A percentile compares a stretch with the other conserved stretches of the same genome.
phyloP scores from a whole-genome alignment of 495 filamentous ascomycete genomes.

The Penicillium salamii region DNA sequence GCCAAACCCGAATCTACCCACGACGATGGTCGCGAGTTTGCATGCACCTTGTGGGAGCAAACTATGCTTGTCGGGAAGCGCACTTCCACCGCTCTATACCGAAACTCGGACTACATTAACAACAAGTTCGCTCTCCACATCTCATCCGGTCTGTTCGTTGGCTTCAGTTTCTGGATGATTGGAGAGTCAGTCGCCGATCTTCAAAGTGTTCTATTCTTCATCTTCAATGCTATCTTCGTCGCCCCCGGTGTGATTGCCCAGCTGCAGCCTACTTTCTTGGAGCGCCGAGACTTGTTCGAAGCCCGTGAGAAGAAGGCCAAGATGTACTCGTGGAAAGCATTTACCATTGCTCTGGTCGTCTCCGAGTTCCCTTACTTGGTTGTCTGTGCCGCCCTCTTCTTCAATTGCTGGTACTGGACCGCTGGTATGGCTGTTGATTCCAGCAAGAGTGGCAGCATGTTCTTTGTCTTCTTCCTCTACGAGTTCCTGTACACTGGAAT shows the following conservation, averaged over 20 bases:
- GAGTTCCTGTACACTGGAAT: constrained; percentile 56
- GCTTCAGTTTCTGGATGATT: constrained; percentile 40
- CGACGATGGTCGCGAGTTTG: constrained; percentile 50
- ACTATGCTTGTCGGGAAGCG: constrained; percentile 53
- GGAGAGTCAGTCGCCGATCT: constrained; percentile 24
- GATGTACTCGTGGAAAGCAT: constrained; percentile 54
- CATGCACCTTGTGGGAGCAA: constrained; percentile 55
- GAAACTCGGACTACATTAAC: constrained; percentile 61
- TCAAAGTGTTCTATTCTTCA: constrained; percentile 34
- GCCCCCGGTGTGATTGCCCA: constrained; percentile 49
- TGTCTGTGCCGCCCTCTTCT: constrained; percentile 47
- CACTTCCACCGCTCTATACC: constrained; percentile 57
- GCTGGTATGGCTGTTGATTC: constrained; percentile 30
- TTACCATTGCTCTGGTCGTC: constrained; percentile 45
- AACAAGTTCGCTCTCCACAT: constrained; percentile 52
- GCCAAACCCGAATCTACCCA: constrained; percentile 26
- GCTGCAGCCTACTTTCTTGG: constrained; percentile 51
- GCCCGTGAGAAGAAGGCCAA: constrained; percentile 50
- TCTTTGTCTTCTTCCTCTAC: constrained; percentile 53
- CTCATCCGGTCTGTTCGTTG: constrained; percentile 32
- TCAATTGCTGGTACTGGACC: constrained; percentile 53
- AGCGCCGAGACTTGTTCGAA: constrained; percentile 51
- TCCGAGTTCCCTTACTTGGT: constrained; percentile 52
- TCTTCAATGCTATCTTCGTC: constrained; percentile 51
- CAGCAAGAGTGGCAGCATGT: constrained; percentile 49